phyloP scores from a whole-genome alignment of 306 rosid genomes.

The Purshia tridentata region DNA sequence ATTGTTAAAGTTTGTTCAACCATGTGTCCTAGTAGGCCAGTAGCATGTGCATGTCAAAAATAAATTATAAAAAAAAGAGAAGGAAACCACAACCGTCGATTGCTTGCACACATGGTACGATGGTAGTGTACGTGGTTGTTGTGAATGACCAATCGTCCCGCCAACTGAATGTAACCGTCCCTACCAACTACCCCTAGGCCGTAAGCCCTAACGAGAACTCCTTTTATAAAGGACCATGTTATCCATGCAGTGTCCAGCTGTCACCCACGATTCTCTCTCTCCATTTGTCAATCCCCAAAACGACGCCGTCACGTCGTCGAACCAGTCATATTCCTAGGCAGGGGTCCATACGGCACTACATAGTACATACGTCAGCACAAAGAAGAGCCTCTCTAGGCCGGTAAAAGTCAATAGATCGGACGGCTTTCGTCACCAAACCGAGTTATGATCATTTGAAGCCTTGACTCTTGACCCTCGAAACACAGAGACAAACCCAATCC shows the following conservation, averaged over 20 bases:
- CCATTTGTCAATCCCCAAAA: not conserved
- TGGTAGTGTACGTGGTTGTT: not conserved
- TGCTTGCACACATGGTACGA: too few relatives aligned
- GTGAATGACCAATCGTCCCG: not conserved
- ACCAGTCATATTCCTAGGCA: not conserved
- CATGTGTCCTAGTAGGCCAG: too few relatives aligned
- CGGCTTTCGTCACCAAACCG: not conserved
- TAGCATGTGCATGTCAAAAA: not conserved
- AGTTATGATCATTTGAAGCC: not conserved
- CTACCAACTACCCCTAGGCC: not conserved
- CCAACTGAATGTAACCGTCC: not conserved
- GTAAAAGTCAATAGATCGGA: constrained; percentile 1
- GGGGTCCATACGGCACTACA: not conserved
- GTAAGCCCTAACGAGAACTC: not conserved
- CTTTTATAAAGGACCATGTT: not conserved
- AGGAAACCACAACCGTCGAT: not conserved
- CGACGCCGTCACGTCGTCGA: not conserved
- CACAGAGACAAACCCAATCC: not conserved
- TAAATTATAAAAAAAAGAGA: not conserved
- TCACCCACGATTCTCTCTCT: not conserved
- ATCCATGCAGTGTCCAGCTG: too few relatives aligned
- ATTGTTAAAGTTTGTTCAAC: too few relatives aligned
- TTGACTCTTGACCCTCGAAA: not conserved
- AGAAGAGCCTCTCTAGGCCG: not conserved
- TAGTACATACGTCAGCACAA: not conserved